Percentiles rank a stretch among this genome's conserved stretches.
These are phyloP conservation scores for Nakaseomyces sp. DNA, from an alignment of 1,139 yeast species.

Conservation along the genomic window DNA sequence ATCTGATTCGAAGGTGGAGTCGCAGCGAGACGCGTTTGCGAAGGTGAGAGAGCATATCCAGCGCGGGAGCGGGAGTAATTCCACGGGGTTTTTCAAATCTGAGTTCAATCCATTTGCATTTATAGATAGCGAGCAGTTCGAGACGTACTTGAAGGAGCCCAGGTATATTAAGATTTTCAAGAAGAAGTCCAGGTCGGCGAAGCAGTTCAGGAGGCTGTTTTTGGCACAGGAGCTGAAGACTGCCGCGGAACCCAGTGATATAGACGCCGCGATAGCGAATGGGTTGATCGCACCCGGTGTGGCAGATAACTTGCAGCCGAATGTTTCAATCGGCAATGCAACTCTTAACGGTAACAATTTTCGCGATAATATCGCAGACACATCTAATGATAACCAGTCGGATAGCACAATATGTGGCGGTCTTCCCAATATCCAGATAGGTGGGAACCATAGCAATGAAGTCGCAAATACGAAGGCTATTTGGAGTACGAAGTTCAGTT, in stretches of 20 bases:
- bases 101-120: conserved; percentile 9
- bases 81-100: background rate
- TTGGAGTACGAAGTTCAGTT: conserved; percentile 65
- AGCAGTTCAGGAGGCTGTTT: conserved; percentile 48
- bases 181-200: conserved; percentile 38
- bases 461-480: conserved; percentile 38
- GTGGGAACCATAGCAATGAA: background rate
- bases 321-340: conserved; percentile 1
- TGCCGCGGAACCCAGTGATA: conserved; percentile 8
- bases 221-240: conserved; percentile 68
- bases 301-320: background rate
- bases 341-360: conserved; percentile 3
- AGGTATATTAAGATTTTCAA: conserved; percentile 44
- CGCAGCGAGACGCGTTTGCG: conserved; percentile 3
- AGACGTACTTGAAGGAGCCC: conserved; percentile 41
- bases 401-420: conserved; percentile 2
- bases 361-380: conserved; percentile 1
- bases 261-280: conserved; percentile 7
- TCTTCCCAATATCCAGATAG: background rate
- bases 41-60: conserved; percentile 6
- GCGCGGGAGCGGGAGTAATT: background rate
- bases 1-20: background rate
- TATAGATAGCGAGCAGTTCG: conserved; percentile 30
- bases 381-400: background rate
- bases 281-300: conserved; percentile 6